Evolutionary conservation across 768 basidiomycete species (phyloP).

Genomic region (Amanita exitialis): DNA sequence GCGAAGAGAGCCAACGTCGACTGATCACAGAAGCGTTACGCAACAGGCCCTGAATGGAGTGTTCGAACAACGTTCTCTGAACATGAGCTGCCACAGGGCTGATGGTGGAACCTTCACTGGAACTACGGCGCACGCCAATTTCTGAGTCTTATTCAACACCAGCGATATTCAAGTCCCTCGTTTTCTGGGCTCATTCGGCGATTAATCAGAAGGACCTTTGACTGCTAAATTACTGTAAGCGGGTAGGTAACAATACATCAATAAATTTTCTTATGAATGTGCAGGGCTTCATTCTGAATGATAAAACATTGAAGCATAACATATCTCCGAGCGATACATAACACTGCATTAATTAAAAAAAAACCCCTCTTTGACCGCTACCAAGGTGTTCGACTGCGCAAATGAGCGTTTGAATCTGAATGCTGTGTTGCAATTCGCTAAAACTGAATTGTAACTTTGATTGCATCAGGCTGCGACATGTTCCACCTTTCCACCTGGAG

Average conservation of each 20-base stretch:
- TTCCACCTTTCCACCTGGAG: neutral
- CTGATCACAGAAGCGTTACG: neutral
- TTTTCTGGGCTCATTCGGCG: neutral
- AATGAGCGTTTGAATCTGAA: neutral
- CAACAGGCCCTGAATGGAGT: neutral
- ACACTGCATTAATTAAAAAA: neutral
- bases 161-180: neutral
- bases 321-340: conserved; percentile 1
- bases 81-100: neutral
- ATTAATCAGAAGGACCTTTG: neutral
- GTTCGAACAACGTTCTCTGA: neutral
- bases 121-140: too few species aligned
- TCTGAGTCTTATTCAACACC: too few species aligned
- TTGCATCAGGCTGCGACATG: neutral
- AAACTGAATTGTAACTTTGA: neutral
- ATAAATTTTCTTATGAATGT: neutral
- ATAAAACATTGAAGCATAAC: neutral
- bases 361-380: neutral
- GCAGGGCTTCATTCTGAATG: neutral
- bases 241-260: neutral
- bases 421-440: neutral
- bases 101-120: neutral
- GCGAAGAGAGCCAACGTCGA: neutral
- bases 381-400: neutral
- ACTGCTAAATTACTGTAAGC: neutral